Evolutionary conservation across 306 rosid species (phyloP).

Genomic region (Quercus ilex): DNA sequence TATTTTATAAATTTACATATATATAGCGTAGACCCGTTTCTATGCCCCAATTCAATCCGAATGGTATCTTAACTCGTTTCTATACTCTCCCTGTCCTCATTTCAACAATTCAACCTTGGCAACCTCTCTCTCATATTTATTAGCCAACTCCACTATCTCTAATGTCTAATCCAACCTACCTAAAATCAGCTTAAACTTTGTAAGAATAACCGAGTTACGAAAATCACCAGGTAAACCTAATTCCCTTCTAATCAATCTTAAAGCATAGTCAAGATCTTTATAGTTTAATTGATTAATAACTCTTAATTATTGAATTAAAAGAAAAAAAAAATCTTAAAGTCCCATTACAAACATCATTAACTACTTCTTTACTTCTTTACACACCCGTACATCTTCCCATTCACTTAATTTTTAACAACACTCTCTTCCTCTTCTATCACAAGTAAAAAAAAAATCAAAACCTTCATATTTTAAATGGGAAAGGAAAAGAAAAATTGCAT

Average conservation of each 20-base stretch:
- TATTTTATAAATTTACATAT: too few species aligned
- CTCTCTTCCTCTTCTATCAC: slow-evolving; percentile 42
- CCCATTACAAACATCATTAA: slow-evolving; percentile 57
- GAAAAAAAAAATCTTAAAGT: slow-evolving; percentile 17
- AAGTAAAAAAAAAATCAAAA: not conserved
- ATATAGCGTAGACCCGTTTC: too few species aligned
- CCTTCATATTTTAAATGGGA: too few species aligned
- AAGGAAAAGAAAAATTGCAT: too few species aligned
- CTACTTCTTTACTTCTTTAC: slow-evolving; percentile 59
- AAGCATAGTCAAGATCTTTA: slow-evolving; percentile 36
- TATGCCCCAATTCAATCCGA: too few species aligned
- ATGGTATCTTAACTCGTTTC: slow-evolving; percentile 15
- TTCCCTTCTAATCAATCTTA: slow-evolving; percentile 66
- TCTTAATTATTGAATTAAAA: too few species aligned
- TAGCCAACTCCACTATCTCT: slow-evolving; percentile 59
- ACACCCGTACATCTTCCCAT: slow-evolving; percentile 45
- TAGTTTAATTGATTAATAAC: too few species aligned
- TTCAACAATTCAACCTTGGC: slow-evolving; percentile 58
- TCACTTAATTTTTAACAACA: slow-evolving; percentile 36
- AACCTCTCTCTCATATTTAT: slow-evolving; percentile 34
- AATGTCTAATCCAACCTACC: slow-evolving; percentile 48
- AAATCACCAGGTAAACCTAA: slow-evolving; percentile 72
- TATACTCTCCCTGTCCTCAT: slow-evolving; percentile 68
- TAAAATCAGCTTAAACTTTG: slow-evolving; percentile 29
- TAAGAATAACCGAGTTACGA: slow-evolving; percentile 60